phyloP scores from a whole-genome alignment of 441 rosid genomes.

The Monsonia emarginata region DNA sequence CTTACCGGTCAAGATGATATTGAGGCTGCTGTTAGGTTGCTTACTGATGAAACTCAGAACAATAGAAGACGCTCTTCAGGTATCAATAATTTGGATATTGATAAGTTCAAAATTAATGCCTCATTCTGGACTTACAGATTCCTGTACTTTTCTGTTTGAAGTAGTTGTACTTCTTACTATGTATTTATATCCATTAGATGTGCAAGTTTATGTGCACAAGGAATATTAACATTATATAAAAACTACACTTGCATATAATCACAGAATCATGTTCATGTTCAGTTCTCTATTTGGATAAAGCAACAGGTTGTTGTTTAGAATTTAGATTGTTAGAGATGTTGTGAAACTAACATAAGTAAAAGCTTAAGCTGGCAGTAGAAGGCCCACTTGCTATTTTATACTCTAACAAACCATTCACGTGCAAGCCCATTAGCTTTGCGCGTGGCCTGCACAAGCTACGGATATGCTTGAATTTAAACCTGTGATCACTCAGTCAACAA shows the following conservation, averaged over 20 bases:
- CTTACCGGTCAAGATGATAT: conserved; percentile 98
- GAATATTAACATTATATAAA: not conserved
- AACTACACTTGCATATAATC: not conserved
- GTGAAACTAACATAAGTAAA: too few relatives aligned
- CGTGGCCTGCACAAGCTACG: too few relatives aligned
- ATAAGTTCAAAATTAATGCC: not conserved
- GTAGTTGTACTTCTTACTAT: not conserved
- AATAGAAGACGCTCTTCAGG: conserved; percentile 57
- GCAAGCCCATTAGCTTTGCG: too few relatives aligned
- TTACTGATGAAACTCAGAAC: conserved; percentile 62
- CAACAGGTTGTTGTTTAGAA: not conserved
- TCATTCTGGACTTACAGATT: conserved; percentile 10
- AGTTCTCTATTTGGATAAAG: not conserved
- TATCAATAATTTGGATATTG: conserved; percentile 18
- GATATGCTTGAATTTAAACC: too few relatives aligned
- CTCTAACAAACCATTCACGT: too few relatives aligned
- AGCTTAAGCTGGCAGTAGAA: too few relatives aligned
- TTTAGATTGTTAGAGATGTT: not conserved
- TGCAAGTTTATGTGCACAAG: not conserved
- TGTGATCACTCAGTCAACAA: too few relatives aligned
- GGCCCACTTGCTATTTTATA: too few relatives aligned
- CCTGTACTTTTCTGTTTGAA: conserved; percentile 6
- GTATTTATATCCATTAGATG: not conserved
- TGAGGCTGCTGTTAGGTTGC: conserved; percentile 54
- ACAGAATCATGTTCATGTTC: not conserved